Evolutionary conservation across 1,139 yeast genomes (phyloP), one percentile per base, ranked within the genome.

Genomic region (Pichia sp.): DNA sequence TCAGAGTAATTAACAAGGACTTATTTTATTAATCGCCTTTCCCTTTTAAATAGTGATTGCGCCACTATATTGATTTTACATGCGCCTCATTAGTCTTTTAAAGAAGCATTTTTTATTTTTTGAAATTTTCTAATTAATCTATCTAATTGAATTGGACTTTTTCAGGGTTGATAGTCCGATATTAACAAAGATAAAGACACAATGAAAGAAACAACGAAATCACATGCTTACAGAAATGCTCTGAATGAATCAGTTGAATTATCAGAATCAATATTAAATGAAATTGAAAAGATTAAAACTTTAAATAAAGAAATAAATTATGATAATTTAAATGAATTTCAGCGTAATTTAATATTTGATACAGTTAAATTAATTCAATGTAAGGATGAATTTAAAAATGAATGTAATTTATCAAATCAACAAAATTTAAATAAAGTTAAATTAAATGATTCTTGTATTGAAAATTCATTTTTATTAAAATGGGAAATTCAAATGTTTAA

Each of bases 301-400:
- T 29, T 10, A 9, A 26, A 26, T 8, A 36, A 26, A 10, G 39
- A 36, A 4, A 7, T 36, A 10, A 38, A 34, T 7, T 26, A 10
- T 11, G 29, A 34, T 26, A 25, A 27, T 4, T 39, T 61, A 18
- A 48, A 58, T 30, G 32, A 39, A 7, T 31, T 54, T 11, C 57
- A 58, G 34, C 49, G 49, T 32, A 41, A 50, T 31, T 18, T 56
- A 18, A 54, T 57, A 7, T 34, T 55, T 30, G 65, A 61, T 43
- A 58, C 55, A 26, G 47, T 56, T 6, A 41, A 49, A n/a, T 40
- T 64, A 30, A 47, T 56, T 1, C 46, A 45, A 10, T 33, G 43
- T 2, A 63, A 62, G 32, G 55, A 56, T 46, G 49, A 47, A 26
- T 45, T 58, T 41, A 61, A 59, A 48, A 34, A 42, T 6, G 57